These are phyloP conservation scores for Mucor velutinosus DNA, from an alignment of 371 early-diverging fungal species.

Conservation along the genomic window DNA sequence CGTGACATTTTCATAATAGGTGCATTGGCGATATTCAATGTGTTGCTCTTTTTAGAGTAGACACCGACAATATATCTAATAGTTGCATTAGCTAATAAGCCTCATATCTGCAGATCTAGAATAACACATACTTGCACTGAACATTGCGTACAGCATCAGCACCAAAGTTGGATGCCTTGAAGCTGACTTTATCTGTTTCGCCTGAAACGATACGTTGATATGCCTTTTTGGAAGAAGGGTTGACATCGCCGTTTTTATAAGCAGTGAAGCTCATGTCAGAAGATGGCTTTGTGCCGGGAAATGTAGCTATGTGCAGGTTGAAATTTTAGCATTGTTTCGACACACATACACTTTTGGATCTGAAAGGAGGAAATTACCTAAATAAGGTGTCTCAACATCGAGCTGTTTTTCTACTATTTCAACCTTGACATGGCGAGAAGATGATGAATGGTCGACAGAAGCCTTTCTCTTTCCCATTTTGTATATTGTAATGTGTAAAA, in stretches of 20 bases:
- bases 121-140: conserved; percentile 55
- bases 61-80: conserved; percentile 79
- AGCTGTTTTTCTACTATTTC: conserved; percentile 14
- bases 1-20: conserved; percentile 69
- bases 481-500: neutral
- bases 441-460: conserved; percentile 10
- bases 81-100: neutral
- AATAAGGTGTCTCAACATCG: conserved; percentile 32
- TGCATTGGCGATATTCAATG: conserved; percentile 67
- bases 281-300: conserved; percentile 46
- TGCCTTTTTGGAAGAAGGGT: conserved; percentile 17
- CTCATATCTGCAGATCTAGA: neutral
- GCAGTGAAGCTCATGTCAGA: conserved; percentile 33
- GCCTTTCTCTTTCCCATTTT: conserved; percentile 33
- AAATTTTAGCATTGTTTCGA: neutral
- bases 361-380: conserved; percentile 26
- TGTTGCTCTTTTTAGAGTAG: conserved; percentile 63
- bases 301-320: conserved; percentile 29
- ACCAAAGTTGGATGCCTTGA: conserved; percentile 71
- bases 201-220: conserved; percentile 56
- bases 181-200: conserved; percentile 76
- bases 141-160: conserved; percentile 42
- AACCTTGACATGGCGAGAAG: conserved; percentile 26
- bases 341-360: neutral
- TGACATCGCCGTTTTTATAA: conserved; percentile 23